Evolutionary conservation across 1,284 basidiomycete genomes (phyloP), one percentile per base, ranked within the genome.

Genomic region (Waitea zeae): DNA sequence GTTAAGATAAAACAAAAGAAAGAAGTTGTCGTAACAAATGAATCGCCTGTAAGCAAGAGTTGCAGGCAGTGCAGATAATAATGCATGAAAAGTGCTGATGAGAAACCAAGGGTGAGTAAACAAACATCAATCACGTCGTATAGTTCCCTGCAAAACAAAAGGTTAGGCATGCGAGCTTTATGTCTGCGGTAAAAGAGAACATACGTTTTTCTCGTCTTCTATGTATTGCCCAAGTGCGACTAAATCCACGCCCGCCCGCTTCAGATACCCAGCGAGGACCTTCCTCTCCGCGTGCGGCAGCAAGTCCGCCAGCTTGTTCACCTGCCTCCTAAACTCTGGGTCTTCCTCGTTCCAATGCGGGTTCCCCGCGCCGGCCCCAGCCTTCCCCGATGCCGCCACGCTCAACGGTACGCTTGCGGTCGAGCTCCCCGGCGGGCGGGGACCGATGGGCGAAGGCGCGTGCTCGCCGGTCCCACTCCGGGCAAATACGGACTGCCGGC

Each of bases 211-310:
- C 52, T 88, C 82, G 45, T 90, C 86, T 44, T 88, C 84, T 19
- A 90, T 58, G 51, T 87, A 90, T 46, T 82, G 78, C 14, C 83
- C 80, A 46, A 90, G 83, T 5, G 86, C 86, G 31, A 79, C 55
- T 37, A 86, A 78, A 51, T 84, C 79, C 46, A 82, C 74, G 5
- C 83, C 79, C 12, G 80, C 60, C 17, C 75, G 64, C 19, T 64
- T 63, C 35, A 89, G 52, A 54, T 90, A 90, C 5, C 67, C 65
- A 39, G 75, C 71, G 19, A 89, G 60, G 3, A 84, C 57, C 6
- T 54, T 54, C 35, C 69, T 65, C 40, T 88, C 75, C 17, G 77
- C 83, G 46, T 81, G 70, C 12, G 86, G 86, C 19, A 89, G 55
- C 24, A 89, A 55, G 43, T 79, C 74, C 2, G 64, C 61, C 38